Evolutionary conservation across 2,329 filamentous ascomycete genomes (phyloP).

Genomic region (Microascus cirrosus): DNA sequence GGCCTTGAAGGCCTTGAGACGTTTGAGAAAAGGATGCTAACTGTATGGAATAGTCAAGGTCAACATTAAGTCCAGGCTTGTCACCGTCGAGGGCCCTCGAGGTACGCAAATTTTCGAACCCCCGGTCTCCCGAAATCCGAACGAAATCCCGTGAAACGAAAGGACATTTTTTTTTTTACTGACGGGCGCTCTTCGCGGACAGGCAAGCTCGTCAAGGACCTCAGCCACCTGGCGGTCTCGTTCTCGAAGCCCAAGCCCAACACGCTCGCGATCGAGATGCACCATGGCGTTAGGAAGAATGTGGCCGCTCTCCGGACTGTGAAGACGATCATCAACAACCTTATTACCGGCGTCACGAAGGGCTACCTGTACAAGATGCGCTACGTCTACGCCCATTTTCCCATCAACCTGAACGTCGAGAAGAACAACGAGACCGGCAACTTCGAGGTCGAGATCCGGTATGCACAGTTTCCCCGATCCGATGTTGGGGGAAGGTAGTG

Average conservation of each 20-base stretch:
- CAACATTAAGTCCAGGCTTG: conserved; percentile 88
- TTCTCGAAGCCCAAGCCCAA: conserved; percentile 82
- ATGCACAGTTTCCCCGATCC: conserved; percentile 22
- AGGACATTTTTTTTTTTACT: background rate
- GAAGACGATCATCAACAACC: conserved; percentile 95
- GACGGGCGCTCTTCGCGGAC: conserved; percentile 9
- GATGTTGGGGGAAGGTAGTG: background rate
- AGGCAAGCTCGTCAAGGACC: conserved; percentile 95
- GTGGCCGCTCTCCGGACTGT: conserved; percentile 97
- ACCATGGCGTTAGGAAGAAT: conserved; percentile 97
- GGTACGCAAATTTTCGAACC: conserved; percentile 39
- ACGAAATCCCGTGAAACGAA: background rate
- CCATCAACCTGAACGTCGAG: conserved; percentile 99
- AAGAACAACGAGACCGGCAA: conserved; percentile 87
- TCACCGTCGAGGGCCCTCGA: conserved; percentile 95
- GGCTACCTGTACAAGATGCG: conserved; percentile 99
- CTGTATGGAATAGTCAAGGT: conserved; percentile 67
- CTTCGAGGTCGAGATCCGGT: conserved; percentile 95
- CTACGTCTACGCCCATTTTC: conserved; percentile 99
- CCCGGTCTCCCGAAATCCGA: background rate
- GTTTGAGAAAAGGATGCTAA: conserved; percentile 14
- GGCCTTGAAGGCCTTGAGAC: background rate
- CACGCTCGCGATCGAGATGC: conserved; percentile 91
- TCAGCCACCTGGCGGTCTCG: conserved; percentile 91
- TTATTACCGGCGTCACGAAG: conserved; percentile 97